Evolutionary conservation across 2,329 filamentous ascomycete genomes (phyloP).

Genomic region (Malbranchea cinnamomea): DNA sequence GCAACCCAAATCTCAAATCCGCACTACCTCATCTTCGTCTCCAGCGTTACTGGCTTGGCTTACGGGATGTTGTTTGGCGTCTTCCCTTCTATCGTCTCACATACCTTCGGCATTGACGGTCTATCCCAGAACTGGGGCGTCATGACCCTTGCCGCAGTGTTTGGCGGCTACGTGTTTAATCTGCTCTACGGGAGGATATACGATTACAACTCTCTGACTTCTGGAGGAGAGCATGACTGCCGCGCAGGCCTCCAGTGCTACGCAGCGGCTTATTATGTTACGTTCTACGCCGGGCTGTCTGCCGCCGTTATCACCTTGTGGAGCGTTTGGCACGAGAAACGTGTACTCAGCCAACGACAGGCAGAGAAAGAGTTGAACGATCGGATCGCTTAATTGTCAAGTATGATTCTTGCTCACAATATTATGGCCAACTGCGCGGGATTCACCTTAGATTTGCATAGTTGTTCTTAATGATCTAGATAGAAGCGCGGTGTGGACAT

Average conservation of each 20-base stretch:
- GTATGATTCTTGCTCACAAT: no score
- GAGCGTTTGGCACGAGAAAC: conserved; percentile 28
- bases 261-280: conserved; percentile 62
- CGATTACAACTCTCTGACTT: conserved; percentile 60
- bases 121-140: conserved; percentile 92
- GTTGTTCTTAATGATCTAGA: no score
- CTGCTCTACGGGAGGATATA: conserved; percentile 75
- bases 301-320: conserved; percentile 56
- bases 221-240: conserved; percentile 59
- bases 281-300: conserved; percentile 53
- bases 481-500: no score
- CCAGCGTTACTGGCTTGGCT: conserved; percentile 67
- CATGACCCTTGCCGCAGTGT: conserved; percentile 77
- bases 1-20: conserved; percentile 66
- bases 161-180: conserved; percentile 87
- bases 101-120: conserved; percentile 79
- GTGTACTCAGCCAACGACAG: conserved; percentile 13
- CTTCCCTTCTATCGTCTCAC: conserved; percentile 75
- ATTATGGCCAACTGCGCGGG: no score
- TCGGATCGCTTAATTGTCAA: conserved; percentile 5
- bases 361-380: conserved; percentile 13
- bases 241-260: conserved; percentile 69
- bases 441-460: no score
- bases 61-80: conserved; percentile 94
- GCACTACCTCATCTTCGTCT: conserved; percentile 60